Evolutionary conservation across 164 flowering plant genomes (phyloP).

Genomic region (Litsea cubeba): DNA sequence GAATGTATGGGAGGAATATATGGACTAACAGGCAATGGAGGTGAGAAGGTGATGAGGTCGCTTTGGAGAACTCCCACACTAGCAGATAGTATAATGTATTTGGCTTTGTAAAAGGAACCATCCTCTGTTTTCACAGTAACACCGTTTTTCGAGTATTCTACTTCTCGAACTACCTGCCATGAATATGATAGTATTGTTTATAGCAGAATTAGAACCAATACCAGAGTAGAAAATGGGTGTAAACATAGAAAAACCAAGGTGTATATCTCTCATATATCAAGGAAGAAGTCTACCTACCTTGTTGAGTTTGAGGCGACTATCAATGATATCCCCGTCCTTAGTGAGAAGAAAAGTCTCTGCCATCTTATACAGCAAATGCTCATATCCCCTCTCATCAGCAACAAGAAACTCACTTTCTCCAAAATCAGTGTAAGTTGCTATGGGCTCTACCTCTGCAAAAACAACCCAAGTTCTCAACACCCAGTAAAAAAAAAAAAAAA

Average conservation of each 20-base stretch:
- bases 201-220: no score
- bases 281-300: slow-evolving; percentile 35
- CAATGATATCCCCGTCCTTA: slow-evolving; percentile 52
- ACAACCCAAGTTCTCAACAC: not conserved
- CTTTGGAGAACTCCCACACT: slow-evolving; percentile 44
- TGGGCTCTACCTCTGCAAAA: slow-evolving; percentile 77
- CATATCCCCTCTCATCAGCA: slow-evolving; percentile 84
- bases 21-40: slow-evolving; percentile 29
- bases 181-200: no score
- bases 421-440: slow-evolving; percentile 68
- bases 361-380: slow-evolving; percentile 55
- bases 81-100: slow-evolving; percentile 24
- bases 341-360: slow-evolving; percentile 60
- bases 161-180: slow-evolving; percentile 30
- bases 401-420: slow-evolving; percentile 79
- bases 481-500: no score
- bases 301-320: slow-evolving; percentile 65
- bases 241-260: no score
- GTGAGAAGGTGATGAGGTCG: slow-evolving; percentile 32
- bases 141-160: slow-evolving; percentile 20
- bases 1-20: no score
- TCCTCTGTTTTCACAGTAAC: slow-evolving; percentile 35
- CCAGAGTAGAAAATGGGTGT: no score
- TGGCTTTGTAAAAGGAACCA: slow-evolving; percentile 28
- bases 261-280: no score